These are phyloP conservation scores for Liriodendron chinense DNA, from an alignment of 164 flowering plant species.

Conservation along the genomic window DNA sequence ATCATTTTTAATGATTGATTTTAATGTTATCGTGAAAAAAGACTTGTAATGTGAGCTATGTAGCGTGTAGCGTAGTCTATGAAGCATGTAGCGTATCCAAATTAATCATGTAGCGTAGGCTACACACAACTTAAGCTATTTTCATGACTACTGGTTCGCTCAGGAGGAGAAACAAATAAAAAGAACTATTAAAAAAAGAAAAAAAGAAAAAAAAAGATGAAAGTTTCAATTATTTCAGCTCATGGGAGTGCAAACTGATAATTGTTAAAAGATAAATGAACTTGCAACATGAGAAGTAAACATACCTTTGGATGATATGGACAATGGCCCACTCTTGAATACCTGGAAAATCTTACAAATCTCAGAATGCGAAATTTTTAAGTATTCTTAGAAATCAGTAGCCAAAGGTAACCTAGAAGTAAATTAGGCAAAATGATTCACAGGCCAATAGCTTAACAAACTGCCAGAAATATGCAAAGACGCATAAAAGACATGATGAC, in stretches of 20 bases:
- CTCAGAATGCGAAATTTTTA: slow-evolving; percentile 4
- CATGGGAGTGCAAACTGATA: background rate
- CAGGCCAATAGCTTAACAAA: background rate
- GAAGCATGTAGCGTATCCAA: too few species aligned
- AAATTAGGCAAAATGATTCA: background rate
- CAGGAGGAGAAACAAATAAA: background rate
- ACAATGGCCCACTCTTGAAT: slow-evolving; percentile 76
- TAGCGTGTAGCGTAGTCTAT: too few species aligned
- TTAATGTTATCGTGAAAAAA: too few species aligned
- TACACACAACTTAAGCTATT: too few species aligned
- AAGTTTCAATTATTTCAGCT: background rate
- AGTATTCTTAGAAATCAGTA: background rate
- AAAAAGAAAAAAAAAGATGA: background rate
- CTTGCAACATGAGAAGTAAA: background rate
- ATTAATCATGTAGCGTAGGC: too few species aligned
- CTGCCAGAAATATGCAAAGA: too few species aligned
- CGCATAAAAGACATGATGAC: too few species aligned
- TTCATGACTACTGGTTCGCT: too few species aligned
- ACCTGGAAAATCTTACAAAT: slow-evolving; percentile 38
- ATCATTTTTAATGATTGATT: too few species aligned
- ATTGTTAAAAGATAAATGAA: background rate
- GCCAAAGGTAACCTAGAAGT: background rate
- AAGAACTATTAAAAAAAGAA: background rate
- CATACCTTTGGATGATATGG: slow-evolving; percentile 70
- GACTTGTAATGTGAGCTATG: too few species aligned